Evolutionary conservation across 2,329 filamentous ascomycete genomes (phyloP), one percentile per base, ranked within the genome.

Genomic region (Diaporthe sp.): DNA sequence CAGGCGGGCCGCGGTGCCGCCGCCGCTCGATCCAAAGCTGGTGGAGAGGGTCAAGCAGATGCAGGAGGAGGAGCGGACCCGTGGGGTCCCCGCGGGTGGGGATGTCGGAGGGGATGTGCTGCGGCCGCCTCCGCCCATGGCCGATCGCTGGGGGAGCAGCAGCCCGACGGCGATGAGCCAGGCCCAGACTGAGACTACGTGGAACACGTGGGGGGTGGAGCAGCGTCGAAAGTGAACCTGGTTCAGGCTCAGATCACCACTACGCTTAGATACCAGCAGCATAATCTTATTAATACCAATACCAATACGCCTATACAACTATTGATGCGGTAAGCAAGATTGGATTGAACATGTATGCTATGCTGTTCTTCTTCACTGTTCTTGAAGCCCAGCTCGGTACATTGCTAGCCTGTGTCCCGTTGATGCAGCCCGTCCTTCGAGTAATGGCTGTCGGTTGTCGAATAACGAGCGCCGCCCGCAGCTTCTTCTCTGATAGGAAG

Each of bases 11-110:
- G 71, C 71, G 5, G 71, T 73, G 58, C 71, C 71, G 49, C 71
- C 71, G 37, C 71, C 71, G 3, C 71, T 73, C 46, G 71, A 73
- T 12, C 42, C n/a, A 22, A 55, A 55, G 42, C 19, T 65, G 71
- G 58, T 73, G 58, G n/a, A 67, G 46, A 55, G 71, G 46, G 58
- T 57, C 42, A 49, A 22, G 3, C 57, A 65, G 13, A 51, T 65
- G 58, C 71, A 53, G 58, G 62, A 51, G 9, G 3, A 67, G 62
- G 25, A 37, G 62, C 62, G 51, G 28, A 3, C 44, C 2, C 62
- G 44, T 17, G 62, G 42, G 15, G 61, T 31, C 28, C 44, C 61
- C 44, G 44, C 28, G 25, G 44, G 25, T 37, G 62, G 28, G 12
- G 62, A 10, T 44, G 28, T 25, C 19, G 28, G 37, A 25, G 44